Evolutionary conservation across 2,329 filamentous ascomycete species (phyloP).

Genomic region (Fusarium chlamydosporum): DNA sequence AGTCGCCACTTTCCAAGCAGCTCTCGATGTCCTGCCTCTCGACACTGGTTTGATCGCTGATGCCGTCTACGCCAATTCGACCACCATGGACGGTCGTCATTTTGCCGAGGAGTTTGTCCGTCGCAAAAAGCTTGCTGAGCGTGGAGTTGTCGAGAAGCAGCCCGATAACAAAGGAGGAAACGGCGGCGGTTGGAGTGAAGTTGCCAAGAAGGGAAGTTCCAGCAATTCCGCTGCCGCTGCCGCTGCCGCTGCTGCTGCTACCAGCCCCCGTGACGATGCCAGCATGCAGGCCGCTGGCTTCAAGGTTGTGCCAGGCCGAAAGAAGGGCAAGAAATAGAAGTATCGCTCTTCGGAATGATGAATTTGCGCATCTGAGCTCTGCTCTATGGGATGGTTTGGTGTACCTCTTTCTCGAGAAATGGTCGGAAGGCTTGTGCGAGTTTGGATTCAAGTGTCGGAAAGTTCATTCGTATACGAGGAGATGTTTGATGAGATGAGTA

Average conservation of each 20-base stretch:
- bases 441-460: not conserved
- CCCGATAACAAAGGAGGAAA: constrained; percentile 64
- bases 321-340: constrained; percentile 84
- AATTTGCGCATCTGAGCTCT: constrained; percentile 11
- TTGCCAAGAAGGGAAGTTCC: constrained; percentile 88
- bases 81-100: constrained; percentile 90
- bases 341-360: constrained; percentile 23
- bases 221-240: constrained; percentile 47
- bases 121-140: constrained; percentile 92
- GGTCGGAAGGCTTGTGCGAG: not conserved
- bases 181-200: constrained; percentile 90
- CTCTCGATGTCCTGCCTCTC: constrained; percentile 80
- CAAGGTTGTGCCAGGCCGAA: constrained; percentile 91
- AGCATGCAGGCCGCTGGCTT: constrained; percentile 73
- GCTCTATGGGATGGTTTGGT: not conserved
- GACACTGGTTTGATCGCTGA: constrained; percentile 89
- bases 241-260: constrained; percentile 16
- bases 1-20: constrained; percentile 86
- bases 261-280: constrained; percentile 61
- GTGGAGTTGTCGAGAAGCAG: constrained; percentile 86
- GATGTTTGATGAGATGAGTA: constrained; percentile 1
- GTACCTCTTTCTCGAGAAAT: not conserved
- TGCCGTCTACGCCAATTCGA: constrained; percentile 86
- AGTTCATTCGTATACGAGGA: not conserved
- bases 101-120: constrained; percentile 96